phyloP scores from a whole-genome alignment of 148 eudicot species.

The Vaccinium darrowii region DNA sequence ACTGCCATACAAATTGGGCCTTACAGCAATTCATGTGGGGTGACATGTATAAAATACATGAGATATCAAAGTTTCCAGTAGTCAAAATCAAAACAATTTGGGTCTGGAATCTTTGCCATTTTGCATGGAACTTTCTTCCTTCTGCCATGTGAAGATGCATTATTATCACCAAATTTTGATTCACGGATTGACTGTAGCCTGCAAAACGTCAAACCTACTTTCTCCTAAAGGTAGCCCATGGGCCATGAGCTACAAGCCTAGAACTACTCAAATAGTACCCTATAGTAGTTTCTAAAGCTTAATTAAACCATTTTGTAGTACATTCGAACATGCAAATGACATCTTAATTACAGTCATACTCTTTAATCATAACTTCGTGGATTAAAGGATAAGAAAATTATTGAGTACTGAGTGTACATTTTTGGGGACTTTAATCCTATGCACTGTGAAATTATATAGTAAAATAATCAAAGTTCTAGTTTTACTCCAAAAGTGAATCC shows the following conservation, averaged over 20 bases:
- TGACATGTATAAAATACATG: neutral
- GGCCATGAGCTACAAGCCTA: neutral
- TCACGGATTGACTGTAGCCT: neutral
- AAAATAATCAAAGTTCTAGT: too few species aligned
- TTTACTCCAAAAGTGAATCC: too few species aligned
- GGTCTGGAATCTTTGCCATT: neutral
- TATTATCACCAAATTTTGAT: neutral
- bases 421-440: too few species aligned
- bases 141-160: neutral
- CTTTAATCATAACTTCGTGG: neutral
- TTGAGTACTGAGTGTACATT: too few species aligned
- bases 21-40: too few species aligned
- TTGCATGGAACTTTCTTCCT: neutral
- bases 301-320: neutral
- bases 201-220: neutral
- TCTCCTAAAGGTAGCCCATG: neutral
- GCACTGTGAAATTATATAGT: too few species aligned
- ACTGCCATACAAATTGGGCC: too few species aligned
- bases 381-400: neutral
- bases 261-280: neutral
- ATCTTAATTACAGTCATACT: neutral
- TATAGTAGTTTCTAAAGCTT: neutral
- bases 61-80: neutral
- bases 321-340: neutral
- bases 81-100: conserved; percentile 1